A percentile compares a stretch with the other conserved stretches of the same genome.
phyloP scores from a whole-genome alignment of 257 asterid species.

The Jaltomata sinuosa region DNA sequence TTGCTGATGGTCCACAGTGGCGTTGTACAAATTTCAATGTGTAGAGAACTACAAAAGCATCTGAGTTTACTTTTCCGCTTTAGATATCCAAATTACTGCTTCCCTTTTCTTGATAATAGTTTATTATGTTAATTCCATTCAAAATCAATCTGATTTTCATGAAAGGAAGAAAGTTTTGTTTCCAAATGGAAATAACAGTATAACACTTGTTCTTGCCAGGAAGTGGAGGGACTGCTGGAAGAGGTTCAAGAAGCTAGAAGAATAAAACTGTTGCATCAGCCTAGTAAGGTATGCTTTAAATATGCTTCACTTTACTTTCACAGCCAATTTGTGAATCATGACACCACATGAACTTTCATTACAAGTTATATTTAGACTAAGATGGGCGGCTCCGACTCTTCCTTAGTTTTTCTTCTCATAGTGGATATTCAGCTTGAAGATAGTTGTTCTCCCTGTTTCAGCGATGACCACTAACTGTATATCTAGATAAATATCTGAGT shows the following conservation, averaged over 20 bases:
- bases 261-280: conserved; percentile 68
- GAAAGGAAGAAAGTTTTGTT: background rate
- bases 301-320: background rate
- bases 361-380: background rate
- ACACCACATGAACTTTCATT: background rate
- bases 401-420: background rate
- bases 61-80: background rate
- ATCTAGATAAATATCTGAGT: background rate
- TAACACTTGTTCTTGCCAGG: conserved; percentile 11
- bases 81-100: background rate
- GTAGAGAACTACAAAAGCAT: background rate
- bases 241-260: conserved; percentile 95
- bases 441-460: background rate
- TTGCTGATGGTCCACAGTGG: background rate
- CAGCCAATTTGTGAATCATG: background rate
- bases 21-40: background rate
- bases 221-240: conserved; percentile 62
- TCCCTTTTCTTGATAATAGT: background rate
- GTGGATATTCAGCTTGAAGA: background rate
- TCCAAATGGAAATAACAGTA: background rate
- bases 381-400: background rate
- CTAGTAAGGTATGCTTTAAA: conserved; percentile 30
- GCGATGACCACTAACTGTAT: background rate
- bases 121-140: background rate
- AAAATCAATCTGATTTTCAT: background rate